Conservation (phyloP, 139 green algal genomes). For the Auxenochlorella pyrenoidosa region DNA sequence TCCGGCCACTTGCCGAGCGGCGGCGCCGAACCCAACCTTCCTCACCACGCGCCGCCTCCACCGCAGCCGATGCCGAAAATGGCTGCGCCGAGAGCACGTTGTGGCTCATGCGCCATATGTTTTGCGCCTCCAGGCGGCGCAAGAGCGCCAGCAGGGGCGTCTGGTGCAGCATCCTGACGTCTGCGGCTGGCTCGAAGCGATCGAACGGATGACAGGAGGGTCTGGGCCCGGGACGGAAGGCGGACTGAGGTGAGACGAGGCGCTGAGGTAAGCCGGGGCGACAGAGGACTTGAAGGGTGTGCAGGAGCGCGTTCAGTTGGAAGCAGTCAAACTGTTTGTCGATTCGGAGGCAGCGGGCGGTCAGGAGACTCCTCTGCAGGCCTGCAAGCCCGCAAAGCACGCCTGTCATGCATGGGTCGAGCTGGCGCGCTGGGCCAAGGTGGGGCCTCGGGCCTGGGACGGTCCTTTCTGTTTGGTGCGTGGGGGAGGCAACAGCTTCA, state of each 20-base stretch:
- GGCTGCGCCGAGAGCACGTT: conserved; percentile 29
- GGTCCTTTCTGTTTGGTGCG: not conserved
- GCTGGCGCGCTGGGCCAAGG: too few species aligned
- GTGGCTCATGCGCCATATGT: conserved; percentile 49
- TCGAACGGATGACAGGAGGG: too few species aligned
- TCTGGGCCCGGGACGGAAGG: too few species aligned
- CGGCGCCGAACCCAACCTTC: not conserved
- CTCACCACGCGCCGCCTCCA: conserved; percentile 1
- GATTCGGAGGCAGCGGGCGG: too few species aligned
- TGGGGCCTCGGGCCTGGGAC: not conserved
- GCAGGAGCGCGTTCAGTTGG: too few species aligned
- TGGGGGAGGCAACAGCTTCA: not conserved
- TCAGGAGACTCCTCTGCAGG: too few species aligned
- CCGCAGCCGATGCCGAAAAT: not conserved
- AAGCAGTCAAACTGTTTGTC: too few species aligned
- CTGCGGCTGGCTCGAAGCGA: not conserved
- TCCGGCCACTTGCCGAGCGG: not conserved
- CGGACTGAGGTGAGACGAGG: too few species aligned
- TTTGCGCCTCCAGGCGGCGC: conserved; percentile 45
- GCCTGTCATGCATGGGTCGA: too few species aligned
- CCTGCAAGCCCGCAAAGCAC: too few species aligned
- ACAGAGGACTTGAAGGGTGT: too few species aligned
- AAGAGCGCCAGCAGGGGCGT: conserved; percentile 41
- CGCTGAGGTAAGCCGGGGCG: too few species aligned
- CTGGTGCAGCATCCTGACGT: not conserved